Evolutionary conservation across 768 basidiomycete species (phyloP).

Genomic region (Pisolithus sp.): DNA sequence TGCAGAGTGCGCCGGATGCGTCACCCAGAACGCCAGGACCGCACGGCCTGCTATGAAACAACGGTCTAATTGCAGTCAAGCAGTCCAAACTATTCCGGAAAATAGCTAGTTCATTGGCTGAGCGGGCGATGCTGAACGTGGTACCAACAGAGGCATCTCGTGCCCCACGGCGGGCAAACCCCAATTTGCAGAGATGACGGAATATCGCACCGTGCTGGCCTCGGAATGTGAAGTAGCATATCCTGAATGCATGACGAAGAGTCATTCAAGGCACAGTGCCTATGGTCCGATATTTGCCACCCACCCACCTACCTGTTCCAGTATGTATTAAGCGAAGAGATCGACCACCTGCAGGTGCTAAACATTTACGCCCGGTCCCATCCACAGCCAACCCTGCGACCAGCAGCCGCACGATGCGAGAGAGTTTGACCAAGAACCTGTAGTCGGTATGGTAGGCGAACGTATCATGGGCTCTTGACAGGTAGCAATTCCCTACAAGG

Average conservation of each 20-base stretch:
- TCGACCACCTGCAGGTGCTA: too few relatives aligned
- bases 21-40: background rate
- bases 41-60: background rate
- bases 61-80: background rate
- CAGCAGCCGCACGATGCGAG: background rate
- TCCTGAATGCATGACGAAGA: too few relatives aligned
- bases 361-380: background rate
- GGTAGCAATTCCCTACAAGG: too few relatives aligned
- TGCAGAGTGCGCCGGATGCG: conserved; percentile 9
- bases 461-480: too few relatives aligned
- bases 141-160: too few relatives aligned
- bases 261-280: background rate
- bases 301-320: background rate
- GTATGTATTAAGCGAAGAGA: too few relatives aligned
- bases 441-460: too few relatives aligned
- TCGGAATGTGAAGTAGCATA: background rate
- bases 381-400: background rate
- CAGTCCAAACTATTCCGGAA: background rate
- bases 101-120: background rate
- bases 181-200: too few relatives aligned
- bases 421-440: background rate
- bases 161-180: too few relatives aligned
- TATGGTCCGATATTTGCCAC: too few relatives aligned
- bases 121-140: background rate
- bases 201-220: background rate